Conservation (phyloP, 1,284 basidiomycete species). For the Clitocybe nebularis region DNA sequence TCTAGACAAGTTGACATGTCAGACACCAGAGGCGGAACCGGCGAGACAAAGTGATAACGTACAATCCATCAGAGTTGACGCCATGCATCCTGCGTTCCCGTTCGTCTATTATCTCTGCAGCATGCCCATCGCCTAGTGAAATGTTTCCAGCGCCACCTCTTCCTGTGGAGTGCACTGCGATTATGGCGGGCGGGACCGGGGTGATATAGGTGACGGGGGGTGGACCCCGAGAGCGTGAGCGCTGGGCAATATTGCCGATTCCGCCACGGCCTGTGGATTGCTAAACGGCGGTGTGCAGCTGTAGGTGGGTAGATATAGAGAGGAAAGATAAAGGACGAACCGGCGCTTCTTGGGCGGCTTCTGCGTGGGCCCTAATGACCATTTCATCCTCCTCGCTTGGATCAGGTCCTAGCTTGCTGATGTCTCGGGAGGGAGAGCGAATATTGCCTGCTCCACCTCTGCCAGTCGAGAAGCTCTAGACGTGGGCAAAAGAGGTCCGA, state of each 20-base stretch:
- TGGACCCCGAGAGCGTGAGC: constrained; percentile 33
- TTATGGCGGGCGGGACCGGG: constrained; percentile 11
- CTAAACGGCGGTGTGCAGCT: constrained; percentile 27
- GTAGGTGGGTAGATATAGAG: no score
- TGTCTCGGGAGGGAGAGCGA: constrained; percentile 63
- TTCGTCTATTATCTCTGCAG: constrained; percentile 35
- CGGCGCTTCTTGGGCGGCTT: constrained; percentile 26
- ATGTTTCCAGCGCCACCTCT: constrained; percentile 72
- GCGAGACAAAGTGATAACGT: constrained; percentile 20
- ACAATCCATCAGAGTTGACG: constrained; percentile 36
- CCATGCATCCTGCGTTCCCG: constrained; percentile 36
- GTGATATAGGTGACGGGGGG: no score
- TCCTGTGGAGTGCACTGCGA: constrained; percentile 46
- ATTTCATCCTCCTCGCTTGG: constrained; percentile 32
- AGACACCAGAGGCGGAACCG: no score
- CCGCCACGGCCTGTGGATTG: constrained; percentile 59
- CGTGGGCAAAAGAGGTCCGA: background rate
- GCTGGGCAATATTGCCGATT: constrained; percentile 47
- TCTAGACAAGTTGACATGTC: no score
- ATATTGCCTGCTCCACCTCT: constrained; percentile 79
- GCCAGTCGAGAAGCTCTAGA: constrained; percentile 58
- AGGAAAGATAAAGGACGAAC: constrained; percentile 28
- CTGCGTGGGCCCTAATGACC: constrained; percentile 38
- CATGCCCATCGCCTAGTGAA: constrained; percentile 25
- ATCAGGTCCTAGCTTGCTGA: constrained; percentile 27